phyloP scores from a whole-genome alignment of 257 asterid species.

The Mitragyna speciosa region DNA sequence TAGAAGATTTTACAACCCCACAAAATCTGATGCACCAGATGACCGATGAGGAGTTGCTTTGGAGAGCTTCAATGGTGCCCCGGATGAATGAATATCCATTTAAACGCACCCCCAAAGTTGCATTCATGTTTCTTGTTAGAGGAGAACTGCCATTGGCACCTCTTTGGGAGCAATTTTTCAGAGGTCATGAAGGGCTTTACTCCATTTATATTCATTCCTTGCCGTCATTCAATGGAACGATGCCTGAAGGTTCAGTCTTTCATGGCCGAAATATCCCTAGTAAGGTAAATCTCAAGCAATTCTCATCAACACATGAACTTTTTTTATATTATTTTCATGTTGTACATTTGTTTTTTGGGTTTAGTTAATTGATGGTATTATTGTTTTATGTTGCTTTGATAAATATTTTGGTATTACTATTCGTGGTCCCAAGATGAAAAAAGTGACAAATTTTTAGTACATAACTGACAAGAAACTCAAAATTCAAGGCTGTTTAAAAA shows the following conservation, averaged over 20 bases:
- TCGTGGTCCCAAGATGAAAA: not conserved
- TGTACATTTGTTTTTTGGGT: not conserved
- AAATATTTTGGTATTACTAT: no score
- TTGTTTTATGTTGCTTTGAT: not conserved
- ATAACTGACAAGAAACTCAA: not conserved
- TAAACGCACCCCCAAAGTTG: constrained; percentile 52
- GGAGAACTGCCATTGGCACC: constrained; percentile 66
- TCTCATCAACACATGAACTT: not conserved
- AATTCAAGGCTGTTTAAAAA: not conserved
- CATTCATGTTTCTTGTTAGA: constrained; percentile 72
- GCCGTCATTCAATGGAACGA: constrained; percentile 40
- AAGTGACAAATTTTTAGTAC: not conserved
- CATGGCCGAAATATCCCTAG: constrained; percentile 67
- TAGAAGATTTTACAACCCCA: constrained; percentile 36
- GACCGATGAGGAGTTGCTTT: constrained; percentile 62
- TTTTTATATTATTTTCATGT: not conserved
- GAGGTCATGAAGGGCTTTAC: constrained; percentile 49
- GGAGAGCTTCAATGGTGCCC: constrained; percentile 81
- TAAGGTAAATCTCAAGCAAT: constrained; percentile 45
- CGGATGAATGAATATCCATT: constrained; percentile 35
- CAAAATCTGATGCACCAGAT: constrained; percentile 48
- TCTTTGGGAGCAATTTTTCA: constrained; percentile 71
- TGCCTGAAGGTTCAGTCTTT: constrained; percentile 50
- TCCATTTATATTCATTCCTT: constrained; percentile 70
- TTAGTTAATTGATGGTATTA: not conserved